Evolutionary conservation across 345 rosid species (phyloP), one percentile per base, ranked within the genome.

Genomic region (Firmiana major): DNA sequence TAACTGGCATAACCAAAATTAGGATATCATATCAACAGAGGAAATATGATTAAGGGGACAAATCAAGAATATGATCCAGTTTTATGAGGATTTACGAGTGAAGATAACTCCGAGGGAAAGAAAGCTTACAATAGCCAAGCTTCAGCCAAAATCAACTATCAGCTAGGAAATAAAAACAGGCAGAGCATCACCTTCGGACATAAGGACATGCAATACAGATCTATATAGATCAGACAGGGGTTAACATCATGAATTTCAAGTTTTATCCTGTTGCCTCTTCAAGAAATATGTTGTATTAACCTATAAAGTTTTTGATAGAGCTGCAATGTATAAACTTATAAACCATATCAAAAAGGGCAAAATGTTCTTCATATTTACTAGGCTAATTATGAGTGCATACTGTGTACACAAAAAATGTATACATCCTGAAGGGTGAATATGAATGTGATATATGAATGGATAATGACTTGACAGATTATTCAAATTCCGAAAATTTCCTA

Each of bases 401-500:
- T 21, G 9, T 15, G 73, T 70, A 28, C 43, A 17, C 60, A 70
- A 49, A 49, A 48, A 28, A 26, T 26, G 42, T 70, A 22, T 71
- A 53, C 62, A 71, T 49, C 24, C 17, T 40, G 16, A 16, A 28
- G 43, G 74, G 74, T 73, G 38, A 54, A 68, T 53, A 43, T 42
- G 45, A 51, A 64, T 19, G 38, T 72, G 45, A 31, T 16, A 17
- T 8, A 43, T 22, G 38, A 48, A 48, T 9, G 22, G 46, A 57
- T 31, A 72, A 40, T 45, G 38, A 65, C 58, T 58, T 67, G 51
- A 65, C 7, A 19, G 68, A 28, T 21, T 26, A 74, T 0, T 22
- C 9, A 67, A 59, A 51, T 75, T 75, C 60, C n/a, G 7, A 62
- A 75, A 59, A 58, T 24, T 60, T 22, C 38, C 66, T 42, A 40